Evolutionary conservation across 2,329 filamentous ascomycete species (phyloP).

Genomic region (Cladosporium sp.): DNA sequence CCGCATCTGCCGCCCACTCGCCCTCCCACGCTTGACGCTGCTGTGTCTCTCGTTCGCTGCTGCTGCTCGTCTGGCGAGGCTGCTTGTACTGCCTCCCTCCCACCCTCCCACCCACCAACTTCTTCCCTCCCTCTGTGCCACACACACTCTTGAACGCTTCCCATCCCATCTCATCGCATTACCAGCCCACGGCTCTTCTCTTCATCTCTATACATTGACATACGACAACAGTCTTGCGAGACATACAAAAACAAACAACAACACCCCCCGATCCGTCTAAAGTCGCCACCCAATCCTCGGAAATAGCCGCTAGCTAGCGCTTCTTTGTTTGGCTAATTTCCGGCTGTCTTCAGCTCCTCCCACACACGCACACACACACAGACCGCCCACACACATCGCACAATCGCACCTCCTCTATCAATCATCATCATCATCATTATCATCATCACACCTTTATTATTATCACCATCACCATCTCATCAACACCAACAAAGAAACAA

Average conservation of each 20-base stretch:
- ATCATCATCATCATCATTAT: neutral
- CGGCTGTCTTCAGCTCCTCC: conserved; percentile 10
- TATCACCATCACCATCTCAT: neutral
- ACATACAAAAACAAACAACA: neutral
- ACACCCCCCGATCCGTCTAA: neutral
- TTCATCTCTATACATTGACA: neutral
- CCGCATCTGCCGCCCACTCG: too few relatives aligned
- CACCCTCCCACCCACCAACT: neutral
- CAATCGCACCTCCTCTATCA: conserved; percentile 10
- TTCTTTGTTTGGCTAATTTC: conserved; percentile 12
- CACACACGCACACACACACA: neutral
- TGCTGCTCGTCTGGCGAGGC: too few relatives aligned
- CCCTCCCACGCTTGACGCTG: too few relatives aligned
- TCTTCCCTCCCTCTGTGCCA: neutral
- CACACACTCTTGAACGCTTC: neutral
- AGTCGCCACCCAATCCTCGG: conserved; percentile 3
- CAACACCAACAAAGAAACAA: conserved; percentile 10
- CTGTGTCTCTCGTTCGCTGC: too few relatives aligned
- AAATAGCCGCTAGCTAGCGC: conserved; percentile 4
- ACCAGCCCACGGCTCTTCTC: neutral
- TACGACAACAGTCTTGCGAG: conserved; percentile 3
- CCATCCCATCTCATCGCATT: conserved; percentile 1
- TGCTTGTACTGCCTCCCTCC: neutral
- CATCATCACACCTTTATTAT: conserved; percentile 5
- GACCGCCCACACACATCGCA: conserved; percentile 9